Evolutionary conservation across 768 basidiomycete species (phyloP).

Genomic region (Auricularia sp.): DNA sequence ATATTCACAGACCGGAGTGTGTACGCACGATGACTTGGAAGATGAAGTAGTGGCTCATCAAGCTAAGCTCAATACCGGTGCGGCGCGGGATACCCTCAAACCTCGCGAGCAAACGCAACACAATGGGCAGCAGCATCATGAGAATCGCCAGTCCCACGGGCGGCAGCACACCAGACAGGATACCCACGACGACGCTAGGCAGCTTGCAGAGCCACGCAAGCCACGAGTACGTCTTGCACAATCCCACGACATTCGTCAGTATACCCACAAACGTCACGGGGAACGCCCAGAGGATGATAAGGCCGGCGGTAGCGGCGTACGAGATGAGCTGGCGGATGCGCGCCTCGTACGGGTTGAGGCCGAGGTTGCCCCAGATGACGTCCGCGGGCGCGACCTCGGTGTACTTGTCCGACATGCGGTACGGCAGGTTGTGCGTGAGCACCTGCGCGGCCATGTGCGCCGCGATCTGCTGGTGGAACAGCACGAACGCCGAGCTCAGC

Average conservation of each 20-base stretch:
- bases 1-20: background rate
- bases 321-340: slow-evolving; percentile 55
- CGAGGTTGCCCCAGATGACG: slow-evolving; percentile 86
- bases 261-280: slow-evolving; percentile 51
- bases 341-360: slow-evolving; percentile 81
- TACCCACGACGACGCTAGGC: slow-evolving; percentile 57
- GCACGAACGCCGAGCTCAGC: slow-evolving; percentile 70
- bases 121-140: slow-evolving; percentile 75
- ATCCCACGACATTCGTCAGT: slow-evolving; percentile 66
- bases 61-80: slow-evolving; percentile 72
- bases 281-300: slow-evolving; percentile 84
- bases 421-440: slow-evolving; percentile 71
- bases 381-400: slow-evolving; percentile 80
- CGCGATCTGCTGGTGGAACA: slow-evolving; percentile 86
- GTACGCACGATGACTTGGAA: slow-evolving; percentile 80
- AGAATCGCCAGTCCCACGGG: slow-evolving; percentile 80
- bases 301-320: slow-evolving; percentile 63
- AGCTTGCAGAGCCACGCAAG: slow-evolving; percentile 76
- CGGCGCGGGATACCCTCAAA: slow-evolving; percentile 87
- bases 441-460: slow-evolving; percentile 79
- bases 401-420: slow-evolving; percentile 65
- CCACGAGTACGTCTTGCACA: slow-evolving; percentile 58
- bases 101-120: slow-evolving; percentile 67
- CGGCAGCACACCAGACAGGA: slow-evolving; percentile 83
- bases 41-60: slow-evolving; percentile 88